Evolutionary conservation across 2,329 filamentous ascomycete genomes (phyloP), one percentile per base, ranked within the genome.

Genomic region (Fusarium foetens): DNA sequence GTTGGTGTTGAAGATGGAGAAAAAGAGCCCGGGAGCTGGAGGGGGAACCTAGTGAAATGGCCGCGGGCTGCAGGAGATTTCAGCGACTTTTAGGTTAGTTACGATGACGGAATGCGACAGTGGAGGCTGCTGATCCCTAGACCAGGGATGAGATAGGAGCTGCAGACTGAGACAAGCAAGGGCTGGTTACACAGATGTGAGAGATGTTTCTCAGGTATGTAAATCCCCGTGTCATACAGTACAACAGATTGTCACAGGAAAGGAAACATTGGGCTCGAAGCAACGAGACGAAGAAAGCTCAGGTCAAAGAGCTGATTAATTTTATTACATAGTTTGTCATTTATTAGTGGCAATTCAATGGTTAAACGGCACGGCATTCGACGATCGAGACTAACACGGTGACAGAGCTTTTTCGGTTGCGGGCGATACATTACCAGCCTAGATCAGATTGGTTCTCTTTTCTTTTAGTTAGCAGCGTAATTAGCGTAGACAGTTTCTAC

Each of bases 51-150:
- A n/a, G 17, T n/a, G 29, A 41, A 42, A 42, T n/a, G 49, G 58
- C 41, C 38, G 69, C 53, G 60, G 63, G 55, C 36, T 54, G 23
- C 54, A 58, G 67, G 69, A 74, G 73, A 71, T 67, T 74, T 74
- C 63, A 63, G 63, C 72, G 39, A 52, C n/a, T 61, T 53, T 62
- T 66, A 29, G 29, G 43, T 46, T 61, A 65, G 55, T 46, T 63
- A 65, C 66, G 73, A 75, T 75, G 74, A 75, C 71, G 73, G 74
- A 76, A 76, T 74, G 72, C 70, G 70, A 63, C 62, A 54, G 59
- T 49, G 63, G 61, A 70, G 66, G 58, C 31, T 39, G 52, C 31
- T 39, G 52, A 66, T 45, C 49, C 42, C 70, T 62, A 29, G 25
- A 58, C 23, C 42, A 58, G 51, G 43, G 51, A 46, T 42, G 36